Base-by-base conservation (phyloP, 192 early-diverging fungal species). In the Coemansia sp. region DNA sequence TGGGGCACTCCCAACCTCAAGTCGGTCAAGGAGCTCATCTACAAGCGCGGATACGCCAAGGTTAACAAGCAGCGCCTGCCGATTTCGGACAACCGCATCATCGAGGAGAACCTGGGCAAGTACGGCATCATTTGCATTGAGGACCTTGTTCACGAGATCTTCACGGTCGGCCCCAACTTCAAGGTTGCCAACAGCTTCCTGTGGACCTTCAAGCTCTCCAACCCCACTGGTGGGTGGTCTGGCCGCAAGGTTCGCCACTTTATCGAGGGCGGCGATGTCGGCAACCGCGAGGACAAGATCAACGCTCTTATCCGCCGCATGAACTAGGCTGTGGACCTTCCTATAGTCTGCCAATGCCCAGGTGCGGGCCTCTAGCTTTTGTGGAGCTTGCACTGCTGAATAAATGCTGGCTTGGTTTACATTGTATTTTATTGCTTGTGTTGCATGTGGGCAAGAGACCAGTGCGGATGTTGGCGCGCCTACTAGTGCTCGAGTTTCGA, bases 11-110 rank as follows among this genome's bases (percentile, higher is more conserved):
- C 96, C 77, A 97, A 96, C 88, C 83, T 94, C 51, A 99, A 99
- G 90, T 86, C 93, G 29, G 88, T 97, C 74, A 91, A 92, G 77
- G 97, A 99, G 84, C 82, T 99, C 45, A 85, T 99, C 84, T 99
- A 99, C 92, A 98, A 99, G 89, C 91, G 97, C 61, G 97, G 93
- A 56, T 96, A 93, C 79, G 95, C 85, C 67, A 99, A 99, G 92
- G 85, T 97, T 72, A 84, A 95, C 87, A 90, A 88, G 81, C 93
- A 97, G 83, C 88, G 97, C 61, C 85, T 97, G 63, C 90, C 95
- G 56, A 89, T 99, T 81, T 80, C 83, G 67, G 95, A 97, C 81
- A 99, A 99, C 88, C 65, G 85, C 49, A 83, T 99, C 80, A 88
- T 97, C 68, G 94, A 97, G 84, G 70, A 87, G 70, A 68, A 75